A percentile compares a stretch with the other conserved stretches of the same genome.
phyloP scores from a whole-genome alignment of 805 yeast genomes.

The Brettanomyces bruxellensis region DNA sequence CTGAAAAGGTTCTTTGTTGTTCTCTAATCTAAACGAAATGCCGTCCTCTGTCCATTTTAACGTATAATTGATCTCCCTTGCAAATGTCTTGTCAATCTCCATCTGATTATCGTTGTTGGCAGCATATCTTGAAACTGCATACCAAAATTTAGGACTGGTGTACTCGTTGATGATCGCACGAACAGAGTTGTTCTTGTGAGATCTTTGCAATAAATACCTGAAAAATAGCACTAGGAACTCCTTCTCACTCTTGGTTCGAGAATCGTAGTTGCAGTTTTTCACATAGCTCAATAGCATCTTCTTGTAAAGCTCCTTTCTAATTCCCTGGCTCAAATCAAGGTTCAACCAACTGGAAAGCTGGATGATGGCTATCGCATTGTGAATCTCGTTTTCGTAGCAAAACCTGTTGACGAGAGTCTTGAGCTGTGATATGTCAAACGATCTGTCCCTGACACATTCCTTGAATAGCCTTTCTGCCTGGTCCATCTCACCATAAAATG shows the following conservation, averaged over 20 bases:
- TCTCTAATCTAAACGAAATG: background rate
- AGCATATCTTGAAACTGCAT: background rate
- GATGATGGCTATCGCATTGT: background rate
- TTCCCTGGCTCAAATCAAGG: background rate
- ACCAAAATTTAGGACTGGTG: background rate
- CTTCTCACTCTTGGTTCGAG: background rate
- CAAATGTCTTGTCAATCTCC: background rate
- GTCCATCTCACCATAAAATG: slow-evolving; percentile 1
- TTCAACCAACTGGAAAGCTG: background rate
- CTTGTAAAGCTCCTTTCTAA: background rate
- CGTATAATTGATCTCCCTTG: background rate
- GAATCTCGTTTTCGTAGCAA: background rate
- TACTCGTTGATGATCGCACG: no score
- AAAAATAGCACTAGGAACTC: background rate
- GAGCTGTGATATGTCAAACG: background rate
- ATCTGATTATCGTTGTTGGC: background rate
- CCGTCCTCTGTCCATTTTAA: background rate
- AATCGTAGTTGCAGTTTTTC: background rate
- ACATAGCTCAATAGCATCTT: background rate
- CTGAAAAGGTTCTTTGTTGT: background rate
- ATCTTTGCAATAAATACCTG: background rate
- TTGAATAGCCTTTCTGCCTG: background rate
- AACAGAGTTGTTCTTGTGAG: background rate
- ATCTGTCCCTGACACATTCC: background rate
- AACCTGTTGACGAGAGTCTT: background rate